Evolutionary conservation across 495 filamentous ascomycete genomes (phyloP).

Genomic region (Bacidia rubella): DNA sequence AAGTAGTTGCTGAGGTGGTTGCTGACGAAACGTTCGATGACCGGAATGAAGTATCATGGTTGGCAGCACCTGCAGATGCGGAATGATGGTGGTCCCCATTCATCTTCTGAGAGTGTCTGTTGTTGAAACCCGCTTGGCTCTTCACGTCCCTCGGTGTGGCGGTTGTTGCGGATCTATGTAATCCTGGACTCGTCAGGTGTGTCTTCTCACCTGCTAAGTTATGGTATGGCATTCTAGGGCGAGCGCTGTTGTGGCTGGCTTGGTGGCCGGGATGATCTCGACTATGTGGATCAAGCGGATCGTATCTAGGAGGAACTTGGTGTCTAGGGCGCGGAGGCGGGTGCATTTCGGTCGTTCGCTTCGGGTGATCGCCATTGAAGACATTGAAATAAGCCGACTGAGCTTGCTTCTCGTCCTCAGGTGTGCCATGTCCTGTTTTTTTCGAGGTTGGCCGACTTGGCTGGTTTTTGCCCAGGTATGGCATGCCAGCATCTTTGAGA

Average conservation of each 20-base stretch:
- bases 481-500: conserved; percentile 20
- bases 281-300: conserved; percentile 4
- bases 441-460: conserved; percentile 30
- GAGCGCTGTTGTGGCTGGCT: conserved; percentile 24
- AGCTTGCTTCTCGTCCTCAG: conserved; percentile 44
- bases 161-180: conserved; percentile 34
- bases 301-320: conserved; percentile 6
- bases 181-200: conserved; percentile 31
- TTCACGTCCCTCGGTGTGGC: conserved; percentile 28
- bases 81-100: conserved; percentile 9
- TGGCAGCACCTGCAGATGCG: conserved; percentile 8
- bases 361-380: conserved; percentile 26
- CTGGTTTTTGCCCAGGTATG: conserved; percentile 26
- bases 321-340: neutral
- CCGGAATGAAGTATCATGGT: conserved; percentile 9
- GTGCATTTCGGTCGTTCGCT: conserved; percentile 13
- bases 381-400: conserved; percentile 36
- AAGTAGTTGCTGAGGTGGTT: conserved; percentile 15
- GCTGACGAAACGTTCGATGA: conserved; percentile 11
- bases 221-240: conserved; percentile 57
- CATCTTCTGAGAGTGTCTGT: conserved; percentile 6
- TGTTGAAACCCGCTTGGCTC: conserved; percentile 11
- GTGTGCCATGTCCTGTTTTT: conserved; percentile 41
- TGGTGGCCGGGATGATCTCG: conserved; percentile 6
- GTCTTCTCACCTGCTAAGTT: conserved; percentile 58